Evolutionary conservation across 2,329 filamentous ascomycete species (phyloP).

Genomic region (Fusarium pseudocircinatum): DNA sequence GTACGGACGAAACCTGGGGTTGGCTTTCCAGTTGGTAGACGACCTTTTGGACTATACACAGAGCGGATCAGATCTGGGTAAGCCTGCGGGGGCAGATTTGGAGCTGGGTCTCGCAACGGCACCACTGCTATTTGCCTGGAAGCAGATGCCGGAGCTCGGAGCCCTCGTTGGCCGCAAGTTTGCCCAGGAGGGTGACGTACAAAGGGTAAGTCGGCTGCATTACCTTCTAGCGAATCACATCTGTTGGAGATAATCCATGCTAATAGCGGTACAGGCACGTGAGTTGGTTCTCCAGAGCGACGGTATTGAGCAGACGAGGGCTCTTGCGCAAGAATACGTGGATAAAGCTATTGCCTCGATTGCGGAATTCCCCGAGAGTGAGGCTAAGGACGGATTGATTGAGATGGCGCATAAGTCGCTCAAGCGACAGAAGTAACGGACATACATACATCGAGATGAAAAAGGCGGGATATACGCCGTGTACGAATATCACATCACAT

Average conservation of each 20-base stretch:
- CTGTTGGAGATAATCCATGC: constrained; percentile 28
- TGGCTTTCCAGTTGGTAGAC: constrained; percentile 97
- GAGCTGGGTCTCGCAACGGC: constrained; percentile 94
- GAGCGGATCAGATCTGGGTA: constrained; percentile 84
- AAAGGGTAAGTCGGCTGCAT: constrained; percentile 67
- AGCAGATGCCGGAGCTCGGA: constrained; percentile 84
- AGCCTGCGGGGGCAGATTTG: constrained; percentile 93
- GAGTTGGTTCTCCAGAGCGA: constrained; percentile 84
- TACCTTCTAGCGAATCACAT: constrained; percentile 26
- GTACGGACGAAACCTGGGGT: constrained; percentile 91
- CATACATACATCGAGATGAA: not conserved
- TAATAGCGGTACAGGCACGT: constrained; percentile 71
- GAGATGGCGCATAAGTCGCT: constrained; percentile 96
- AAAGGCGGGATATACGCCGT: constrained; percentile 22
- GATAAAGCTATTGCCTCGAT: constrained; percentile 90
- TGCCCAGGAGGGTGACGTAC: constrained; percentile 81
- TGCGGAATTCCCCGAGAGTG: constrained; percentile 85
- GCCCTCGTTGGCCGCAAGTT: constrained; percentile 94
- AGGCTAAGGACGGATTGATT: constrained; percentile 89
- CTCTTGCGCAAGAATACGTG: constrained; percentile 88
- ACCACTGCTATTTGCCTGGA: constrained; percentile 95
- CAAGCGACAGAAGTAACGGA: constrained; percentile 80
- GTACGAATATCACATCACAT: constrained; percentile 36
- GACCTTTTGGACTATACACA: constrained; percentile 98
- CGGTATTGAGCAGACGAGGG: constrained; percentile 91